Conservation (phyloP, 1,284 basidiomycete genomes). For the Leucoagaricus sp. region DNA sequence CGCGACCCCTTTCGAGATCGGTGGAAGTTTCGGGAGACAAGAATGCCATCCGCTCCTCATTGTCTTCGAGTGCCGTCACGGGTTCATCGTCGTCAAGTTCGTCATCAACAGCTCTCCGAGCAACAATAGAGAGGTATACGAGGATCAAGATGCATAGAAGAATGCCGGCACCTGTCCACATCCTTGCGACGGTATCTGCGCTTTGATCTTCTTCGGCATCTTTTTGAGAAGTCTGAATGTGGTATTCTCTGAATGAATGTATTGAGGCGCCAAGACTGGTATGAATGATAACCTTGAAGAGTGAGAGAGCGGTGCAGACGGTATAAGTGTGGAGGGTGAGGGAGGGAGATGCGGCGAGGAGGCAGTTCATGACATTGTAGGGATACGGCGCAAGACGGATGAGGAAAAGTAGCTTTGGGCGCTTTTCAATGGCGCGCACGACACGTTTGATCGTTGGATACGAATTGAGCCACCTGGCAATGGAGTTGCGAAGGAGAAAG, state of each 20-base stretch:
- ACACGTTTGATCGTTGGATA: slow-evolving; percentile 69
- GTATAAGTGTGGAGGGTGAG: slow-evolving; percentile 79
- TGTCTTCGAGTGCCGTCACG: slow-evolving; percentile 35
- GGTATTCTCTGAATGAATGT: slow-evolving; percentile 77
- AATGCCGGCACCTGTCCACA: slow-evolving; percentile 73
- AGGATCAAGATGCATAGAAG: slow-evolving; percentile 75
- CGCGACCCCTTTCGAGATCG: slow-evolving; percentile 33
- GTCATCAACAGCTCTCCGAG: slow-evolving; percentile 79
- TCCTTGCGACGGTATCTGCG: slow-evolving; percentile 54
- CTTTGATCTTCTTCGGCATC: slow-evolving; percentile 38
- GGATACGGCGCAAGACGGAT: slow-evolving; percentile 85
- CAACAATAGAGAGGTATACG: slow-evolving; percentile 78
- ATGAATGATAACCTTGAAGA: slow-evolving; percentile 87
- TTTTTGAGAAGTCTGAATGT: slow-evolving; percentile 38
- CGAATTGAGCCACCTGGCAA: slow-evolving; percentile 71
- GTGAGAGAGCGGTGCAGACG: slow-evolving; percentile 77
- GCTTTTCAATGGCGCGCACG: slow-evolving; percentile 85
- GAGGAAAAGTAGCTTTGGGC: slow-evolving; percentile 81
- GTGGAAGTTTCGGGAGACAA: slow-evolving; percentile 27
- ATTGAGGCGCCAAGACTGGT: slow-evolving; percentile 82
- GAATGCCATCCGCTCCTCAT: slow-evolving; percentile 51
- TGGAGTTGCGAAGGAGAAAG: slow-evolving; percentile 65
- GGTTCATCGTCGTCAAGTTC: slow-evolving; percentile 60
- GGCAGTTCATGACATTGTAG: slow-evolving; percentile 89
- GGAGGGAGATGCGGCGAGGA: slow-evolving; percentile 85